Evolutionary conservation across 768 basidiomycete genomes (phyloP), one percentile per base, ranked within the genome.

Genomic region (Trametes coccinea): DNA sequence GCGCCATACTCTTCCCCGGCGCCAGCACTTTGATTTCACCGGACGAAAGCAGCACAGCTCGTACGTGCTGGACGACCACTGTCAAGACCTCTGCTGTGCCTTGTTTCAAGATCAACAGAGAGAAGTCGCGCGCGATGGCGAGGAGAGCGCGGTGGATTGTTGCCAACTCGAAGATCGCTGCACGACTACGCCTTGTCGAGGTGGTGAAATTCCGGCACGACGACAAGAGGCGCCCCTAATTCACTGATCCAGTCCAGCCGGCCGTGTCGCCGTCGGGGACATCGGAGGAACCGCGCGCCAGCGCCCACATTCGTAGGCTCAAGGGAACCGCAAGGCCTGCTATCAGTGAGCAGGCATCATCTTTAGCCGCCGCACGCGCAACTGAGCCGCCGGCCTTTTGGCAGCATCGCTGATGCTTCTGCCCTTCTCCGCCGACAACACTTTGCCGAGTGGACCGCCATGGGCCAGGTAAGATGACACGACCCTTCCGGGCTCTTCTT

Each of bases 1-100:
- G 22, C 17, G 17, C 16, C 17, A 46, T 31, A 11, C 30, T 49
- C 22, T 8, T 13, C 37, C 8, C 51, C 34, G 39, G 51, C 51
- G 51, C n/a, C 51, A 53, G 34, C 51, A 27, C 37, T 17, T 39
- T 53, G 51, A 53, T 53, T 34, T 53, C 51, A 5, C 51, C 51
- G 51, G 34, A 39, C 29, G 5, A 22, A 39, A 14, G 16, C 33
- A 40, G 51, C 51, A 53, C 51, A 39, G 51, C 37, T 53, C 16
- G 51, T 37, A 41, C 17, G 51, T 40, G 22, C 22, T n/a, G 17
- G 51, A 43, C 41, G 41, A 43, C 41, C 4, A 43, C 34, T 37
- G 34, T 37, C 34, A 37, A 5, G 34, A 43, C 13, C 10, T 39
- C 41, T 13, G 41, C 10, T 9, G 41, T 5, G 10, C n/a, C n/a